Evolutionary conservation across 371 early-diverging fungal genomes (phyloP).

Genomic region (Mortierella sp.): DNA sequence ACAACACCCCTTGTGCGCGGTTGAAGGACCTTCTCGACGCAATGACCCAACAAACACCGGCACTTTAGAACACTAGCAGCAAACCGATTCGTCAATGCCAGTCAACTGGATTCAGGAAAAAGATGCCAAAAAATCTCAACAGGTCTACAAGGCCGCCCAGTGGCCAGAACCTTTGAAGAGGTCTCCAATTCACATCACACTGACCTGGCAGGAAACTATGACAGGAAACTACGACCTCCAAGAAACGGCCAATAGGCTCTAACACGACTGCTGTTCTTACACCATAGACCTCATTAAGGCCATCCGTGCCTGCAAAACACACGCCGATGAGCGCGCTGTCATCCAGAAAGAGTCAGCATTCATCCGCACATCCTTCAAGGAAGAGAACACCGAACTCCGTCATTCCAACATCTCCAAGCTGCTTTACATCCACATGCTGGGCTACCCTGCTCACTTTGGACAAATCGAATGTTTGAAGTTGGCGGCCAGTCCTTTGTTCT

Average conservation of each 20-base stretch:
- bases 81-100: neutral
- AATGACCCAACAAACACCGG: neutral
- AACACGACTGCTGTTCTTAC: constrained; percentile 6
- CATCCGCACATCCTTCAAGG: constrained; percentile 95
- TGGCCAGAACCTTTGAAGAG: neutral
- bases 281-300: constrained; percentile 93
- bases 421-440: constrained; percentile 98
- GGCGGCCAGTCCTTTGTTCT: constrained; percentile 92
- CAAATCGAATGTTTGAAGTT: constrained; percentile 98
- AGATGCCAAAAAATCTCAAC: neutral
- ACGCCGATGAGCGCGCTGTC: constrained; percentile 98
- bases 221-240: neutral
- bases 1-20: neutral
- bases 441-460: constrained; percentile 98
- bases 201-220: neutral
- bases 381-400: constrained; percentile 87
- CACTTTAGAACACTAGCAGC: neutral
- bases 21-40: neutral
- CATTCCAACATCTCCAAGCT: constrained; percentile 96
- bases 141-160: neutral
- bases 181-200: neutral
- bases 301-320: constrained; percentile 96
- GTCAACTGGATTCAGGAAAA: neutral
- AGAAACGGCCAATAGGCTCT: neutral
- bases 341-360: constrained; percentile 97